Conservation (phyloP, 345 rosid genomes). For the Xanthoceras sorbifolium region DNA sequence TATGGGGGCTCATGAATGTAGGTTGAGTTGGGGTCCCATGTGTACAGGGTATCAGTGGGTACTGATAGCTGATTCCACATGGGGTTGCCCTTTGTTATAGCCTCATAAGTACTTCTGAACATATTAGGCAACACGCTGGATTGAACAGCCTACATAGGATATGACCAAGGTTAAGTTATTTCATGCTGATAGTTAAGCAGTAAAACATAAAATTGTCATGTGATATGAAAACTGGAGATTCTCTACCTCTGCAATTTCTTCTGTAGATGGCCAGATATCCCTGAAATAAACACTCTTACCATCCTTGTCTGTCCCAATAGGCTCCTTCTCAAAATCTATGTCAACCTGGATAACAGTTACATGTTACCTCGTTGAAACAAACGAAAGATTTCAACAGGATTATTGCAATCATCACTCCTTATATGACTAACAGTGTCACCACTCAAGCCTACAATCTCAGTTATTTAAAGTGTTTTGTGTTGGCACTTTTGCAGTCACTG, state of each 20-base stretch:
- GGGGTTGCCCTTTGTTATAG: constrained; percentile 93
- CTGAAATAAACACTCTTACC: constrained; percentile 75
- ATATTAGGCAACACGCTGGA: constrained; percentile 90
- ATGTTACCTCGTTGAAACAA: constrained; percentile 9
- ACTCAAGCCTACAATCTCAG: not conserved
- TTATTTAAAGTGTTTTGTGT: not conserved
- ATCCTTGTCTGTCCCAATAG: constrained; percentile 85
- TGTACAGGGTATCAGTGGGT: constrained; percentile 55
- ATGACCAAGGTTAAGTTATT: constrained; percentile 18
- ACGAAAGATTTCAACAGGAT: not conserved
- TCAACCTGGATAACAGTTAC: constrained; percentile 59
- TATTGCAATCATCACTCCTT: not conserved
- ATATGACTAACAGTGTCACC: not conserved
- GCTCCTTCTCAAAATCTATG: constrained; percentile 92
- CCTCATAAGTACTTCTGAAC: constrained; percentile 89
- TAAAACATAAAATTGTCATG: not conserved
- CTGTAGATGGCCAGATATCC: constrained; percentile 95
- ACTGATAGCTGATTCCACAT: constrained; percentile 90
- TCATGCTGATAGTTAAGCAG: constrained; percentile 8
- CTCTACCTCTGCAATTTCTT: constrained; percentile 88
- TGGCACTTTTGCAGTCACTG: not conserved
- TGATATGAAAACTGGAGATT: constrained; percentile 3
- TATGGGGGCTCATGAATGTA: constrained; percentile 99
- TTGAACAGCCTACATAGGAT: constrained; percentile 70
- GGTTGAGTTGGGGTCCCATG: constrained; percentile 91